phyloP scores from a whole-genome alignment of 805 yeast species.

The Wickerhamomyces rabaulensis region DNA sequence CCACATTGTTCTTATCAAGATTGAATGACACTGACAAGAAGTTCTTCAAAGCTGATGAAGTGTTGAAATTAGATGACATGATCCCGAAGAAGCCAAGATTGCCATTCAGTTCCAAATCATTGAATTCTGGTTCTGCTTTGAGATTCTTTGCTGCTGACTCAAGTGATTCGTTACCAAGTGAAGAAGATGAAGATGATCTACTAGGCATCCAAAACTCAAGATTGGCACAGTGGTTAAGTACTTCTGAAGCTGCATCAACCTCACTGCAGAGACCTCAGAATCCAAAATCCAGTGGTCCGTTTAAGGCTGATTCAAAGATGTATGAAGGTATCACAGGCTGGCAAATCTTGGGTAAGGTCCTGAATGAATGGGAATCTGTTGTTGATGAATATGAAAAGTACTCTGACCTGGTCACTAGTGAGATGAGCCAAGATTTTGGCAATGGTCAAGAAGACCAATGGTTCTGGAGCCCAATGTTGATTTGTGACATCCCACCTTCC shows the following conservation, averaged over 20 bases:
- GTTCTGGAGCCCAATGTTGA: constrained; percentile 12
- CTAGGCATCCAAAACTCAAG: background rate
- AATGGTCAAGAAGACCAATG: constrained; percentile 5
- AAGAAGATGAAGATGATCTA: constrained; percentile 1
- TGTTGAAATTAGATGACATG: background rate
- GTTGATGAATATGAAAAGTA: constrained; percentile 44
- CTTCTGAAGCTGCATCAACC: background rate
- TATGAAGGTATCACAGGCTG: constrained; percentile 13
- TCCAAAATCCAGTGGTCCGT: background rate
- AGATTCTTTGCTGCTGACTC: background rate
- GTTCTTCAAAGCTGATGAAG: constrained; percentile 5
- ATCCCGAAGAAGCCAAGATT: constrained; percentile 5
- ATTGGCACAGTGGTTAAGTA: constrained; percentile 2
- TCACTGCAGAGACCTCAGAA: background rate
- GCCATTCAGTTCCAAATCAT: background rate
- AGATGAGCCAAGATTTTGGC: constrained; percentile 3
- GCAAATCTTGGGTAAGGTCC: constrained; percentile 37
- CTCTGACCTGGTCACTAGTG: background rate
- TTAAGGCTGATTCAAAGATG: background rate
- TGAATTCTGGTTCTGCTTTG: background rate
- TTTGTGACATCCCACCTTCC: constrained; percentile 12
- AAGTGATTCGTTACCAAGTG: background rate
- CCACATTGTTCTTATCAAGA: constrained; percentile 17
- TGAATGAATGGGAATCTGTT: constrained; percentile 46
- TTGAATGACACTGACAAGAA: constrained; percentile 5